Evolutionary conservation across 345 rosid genomes (phyloP), one percentile per base, ranked within the genome.

Genomic region (Raphanus sativus): DNA sequence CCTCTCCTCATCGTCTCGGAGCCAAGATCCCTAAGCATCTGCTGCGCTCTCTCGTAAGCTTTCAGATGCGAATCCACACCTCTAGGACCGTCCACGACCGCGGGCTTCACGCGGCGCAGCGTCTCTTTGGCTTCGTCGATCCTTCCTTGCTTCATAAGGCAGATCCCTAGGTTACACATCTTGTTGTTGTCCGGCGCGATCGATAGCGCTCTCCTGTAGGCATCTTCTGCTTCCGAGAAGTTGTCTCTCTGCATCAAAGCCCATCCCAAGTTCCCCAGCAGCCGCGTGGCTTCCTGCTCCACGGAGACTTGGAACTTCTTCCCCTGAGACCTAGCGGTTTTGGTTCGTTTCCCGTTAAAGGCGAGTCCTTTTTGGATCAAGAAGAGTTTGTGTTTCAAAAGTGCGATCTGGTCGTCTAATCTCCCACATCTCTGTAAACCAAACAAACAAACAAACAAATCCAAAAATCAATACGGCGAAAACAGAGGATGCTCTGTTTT

Each of bases 261-360:
- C 99, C 99, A 95, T 64, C 99, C 99, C 74, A 92, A 84, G 75
- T 95, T 95, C 9, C 98, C 97, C 89, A 94, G 80, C 73, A 94
- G 78, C 11, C 98, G 76, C 36, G 97, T 95, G 16, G 98, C 99
- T 83, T 94, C 98, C 83, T 94, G 98, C 40, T 90, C 98, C 4
- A 92, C 94, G 2, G 98, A 94, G 79, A 94, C 98, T 79, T 94
- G 98, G 62, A 94, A 90, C 29, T 94, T 94, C 83, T 92, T 94
- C 42, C 98, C 98, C 15, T 92, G 98, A 71, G 98, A 94, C 33
- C 98, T 80, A 15, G 98, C 98, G 10, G 98, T 94, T 71, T 92
- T 94, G 34, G 98, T 92, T 68, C 98, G 85, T 70, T 94, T 94
- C 34, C 98, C 98, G 54, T 94, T 94, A 82, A 94, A 94, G 69